phyloP scores from a whole-genome alignment of 108 stramenopile species.

The Cyclotella atomus region DNA sequence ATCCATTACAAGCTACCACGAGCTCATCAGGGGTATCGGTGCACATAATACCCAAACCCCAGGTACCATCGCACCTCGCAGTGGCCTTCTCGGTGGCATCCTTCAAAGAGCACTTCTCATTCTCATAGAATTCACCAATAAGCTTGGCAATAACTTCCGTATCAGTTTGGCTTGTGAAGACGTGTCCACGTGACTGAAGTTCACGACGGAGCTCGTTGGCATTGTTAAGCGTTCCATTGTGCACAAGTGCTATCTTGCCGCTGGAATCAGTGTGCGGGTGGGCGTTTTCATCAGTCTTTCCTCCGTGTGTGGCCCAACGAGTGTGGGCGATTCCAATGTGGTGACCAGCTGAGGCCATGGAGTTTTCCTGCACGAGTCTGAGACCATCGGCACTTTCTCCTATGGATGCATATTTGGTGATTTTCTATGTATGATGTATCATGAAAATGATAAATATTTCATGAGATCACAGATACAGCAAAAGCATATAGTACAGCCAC shows the following conservation, averaged over 20 bases:
- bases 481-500: too few relatives aligned
- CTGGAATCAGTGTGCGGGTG: conserved; percentile 95
- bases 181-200: conserved; percentile 81
- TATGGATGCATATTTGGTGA: conserved; percentile 94
- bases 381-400: conserved; percentile 95
- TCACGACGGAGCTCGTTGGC: conserved; percentile 89
- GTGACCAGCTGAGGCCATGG: conserved; percentile 67
- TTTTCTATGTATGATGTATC: too few relatives aligned
- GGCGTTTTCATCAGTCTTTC: conserved; percentile 98
- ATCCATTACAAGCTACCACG: conserved; percentile 92
- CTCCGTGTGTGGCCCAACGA: conserved; percentile 99
- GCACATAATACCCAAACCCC: conserved; percentile 83
- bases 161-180: conserved; percentile 95
- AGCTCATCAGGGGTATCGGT: conserved; percentile 73
- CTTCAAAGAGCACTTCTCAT: conserved; percentile 77
- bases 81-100: conserved; percentile 90
- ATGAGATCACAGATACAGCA: too few relatives aligned
- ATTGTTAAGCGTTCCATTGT: conserved; percentile 99
- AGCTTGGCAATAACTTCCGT: conserved; percentile 99
- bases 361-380: conserved; percentile 83
- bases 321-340: conserved; percentile 97
- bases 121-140: conserved; percentile 82
- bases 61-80: conserved; percentile 78
- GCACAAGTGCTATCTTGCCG: conserved; percentile 96
- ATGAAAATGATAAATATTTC: too few relatives aligned